These are phyloP conservation scores for Nicotiana obtusifolia DNA, from an alignment of 257 asterid genomes.

Conservation along the genomic window DNA sequence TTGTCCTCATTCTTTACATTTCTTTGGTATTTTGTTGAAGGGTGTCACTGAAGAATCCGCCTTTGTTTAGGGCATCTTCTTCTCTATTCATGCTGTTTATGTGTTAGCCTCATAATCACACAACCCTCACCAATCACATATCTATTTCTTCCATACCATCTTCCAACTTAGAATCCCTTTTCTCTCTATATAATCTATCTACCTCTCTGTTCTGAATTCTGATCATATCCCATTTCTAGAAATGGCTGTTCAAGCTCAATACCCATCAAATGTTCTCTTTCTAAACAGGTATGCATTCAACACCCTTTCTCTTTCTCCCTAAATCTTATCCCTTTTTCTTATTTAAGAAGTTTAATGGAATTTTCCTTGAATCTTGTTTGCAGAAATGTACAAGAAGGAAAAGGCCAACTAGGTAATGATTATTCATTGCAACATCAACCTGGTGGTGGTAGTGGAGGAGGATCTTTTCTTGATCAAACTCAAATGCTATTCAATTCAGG, in stretches of 20 bases:
- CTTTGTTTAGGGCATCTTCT: conserved; percentile 21
- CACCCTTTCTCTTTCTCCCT: background rate
- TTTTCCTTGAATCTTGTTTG: conserved; percentile 1
- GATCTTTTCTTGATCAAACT: conserved; percentile 30
- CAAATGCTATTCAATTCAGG: conserved; percentile 29
- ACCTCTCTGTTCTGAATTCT: background rate
- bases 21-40: conserved; percentile 2
- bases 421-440: conserved; percentile 23
- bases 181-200: background rate
- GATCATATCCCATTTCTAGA: background rate
- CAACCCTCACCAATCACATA: background rate
- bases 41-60: conserved; percentile 24
- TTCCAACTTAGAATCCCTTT: background rate
- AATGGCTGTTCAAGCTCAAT: conserved; percentile 56
- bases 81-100: conserved; percentile 27
- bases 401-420: conserved; percentile 16
- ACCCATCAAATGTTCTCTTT: conserved; percentile 38
- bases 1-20: background rate
- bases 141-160: conserved; percentile 5
- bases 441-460: conserved; percentile 5
- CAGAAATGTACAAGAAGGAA: conserved; percentile 34
- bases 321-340: background rate
- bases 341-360: background rate
- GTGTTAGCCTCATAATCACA: conserved; percentile 27
- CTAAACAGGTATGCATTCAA: conserved; percentile 29